These are phyloP conservation scores for Coniochaeta prunicola DNA, from an alignment of 2,329 filamentous ascomycete genomes.

Conservation along the genomic window DNA sequence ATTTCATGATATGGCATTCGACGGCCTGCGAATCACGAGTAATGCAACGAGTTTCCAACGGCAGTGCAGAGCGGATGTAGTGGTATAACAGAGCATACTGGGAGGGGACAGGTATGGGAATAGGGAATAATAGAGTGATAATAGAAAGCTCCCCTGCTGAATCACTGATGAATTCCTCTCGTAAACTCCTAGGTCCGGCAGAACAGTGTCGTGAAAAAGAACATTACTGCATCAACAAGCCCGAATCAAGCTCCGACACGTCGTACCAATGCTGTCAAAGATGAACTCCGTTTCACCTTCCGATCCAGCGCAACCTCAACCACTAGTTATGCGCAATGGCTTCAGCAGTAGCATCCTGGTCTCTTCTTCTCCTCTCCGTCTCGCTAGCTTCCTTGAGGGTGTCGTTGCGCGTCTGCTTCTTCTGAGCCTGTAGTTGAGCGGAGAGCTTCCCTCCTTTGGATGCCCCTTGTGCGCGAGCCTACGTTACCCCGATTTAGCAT, in stretches of 20 bases:
- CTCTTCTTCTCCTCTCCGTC: background rate
- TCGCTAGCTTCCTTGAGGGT: constrained; percentile 52
- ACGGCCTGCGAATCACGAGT: constrained; percentile 2
- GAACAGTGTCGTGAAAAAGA: background rate
- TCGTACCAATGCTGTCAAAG: background rate
- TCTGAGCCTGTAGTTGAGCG: constrained; percentile 65
- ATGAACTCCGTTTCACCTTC: background rate
- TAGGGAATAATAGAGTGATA: background rate
- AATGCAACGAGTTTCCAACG: background rate
- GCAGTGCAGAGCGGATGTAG: background rate
- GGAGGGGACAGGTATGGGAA: background rate
- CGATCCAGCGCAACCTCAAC: constrained; percentile 10
- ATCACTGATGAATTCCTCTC: background rate
- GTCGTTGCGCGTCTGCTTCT: constrained; percentile 62
- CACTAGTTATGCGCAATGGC: constrained; percentile 23
- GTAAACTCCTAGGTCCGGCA: background rate
- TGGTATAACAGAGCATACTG: background rate
- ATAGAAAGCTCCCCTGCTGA: background rate
- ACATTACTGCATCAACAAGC: background rate
- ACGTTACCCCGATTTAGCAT: background rate
- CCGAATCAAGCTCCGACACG: background rate
- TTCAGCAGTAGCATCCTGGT: constrained; percentile 13
- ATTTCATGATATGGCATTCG: background rate
- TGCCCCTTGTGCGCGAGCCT: constrained; percentile 26
- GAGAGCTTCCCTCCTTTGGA: constrained; percentile 60